Conservation (phyloP, 345 rosid genomes). For the Rhodamnia rubescens region DNA sequence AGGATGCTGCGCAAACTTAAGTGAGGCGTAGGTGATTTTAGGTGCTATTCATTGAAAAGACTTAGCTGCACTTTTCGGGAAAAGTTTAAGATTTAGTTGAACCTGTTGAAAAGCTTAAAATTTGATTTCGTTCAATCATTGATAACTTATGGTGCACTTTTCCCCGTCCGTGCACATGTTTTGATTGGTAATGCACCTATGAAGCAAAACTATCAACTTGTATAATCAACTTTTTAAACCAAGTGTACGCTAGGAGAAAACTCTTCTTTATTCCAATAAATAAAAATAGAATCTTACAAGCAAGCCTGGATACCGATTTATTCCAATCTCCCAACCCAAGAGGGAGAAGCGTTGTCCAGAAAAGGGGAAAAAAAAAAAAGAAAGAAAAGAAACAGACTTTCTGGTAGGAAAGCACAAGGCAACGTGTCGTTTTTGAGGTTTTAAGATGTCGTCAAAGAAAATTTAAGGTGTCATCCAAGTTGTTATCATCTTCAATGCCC, state of each 20-base stretch:
- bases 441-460: not conserved
- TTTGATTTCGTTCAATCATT: not conserved
- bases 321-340: not conserved
- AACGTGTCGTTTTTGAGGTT: not conserved
- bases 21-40: not conserved
- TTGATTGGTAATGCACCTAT: not conserved
- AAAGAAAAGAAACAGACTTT: not conserved
- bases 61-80: not conserved
- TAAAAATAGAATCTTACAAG: not conserved
- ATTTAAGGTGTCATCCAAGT: not conserved
- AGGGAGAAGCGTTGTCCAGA: not conserved
- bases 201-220: not conserved
- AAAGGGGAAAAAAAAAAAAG: not conserved
- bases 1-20: not conserved
- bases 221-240: not conserved
- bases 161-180: not conserved
- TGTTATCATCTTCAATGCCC: not conserved
- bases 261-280: not conserved
- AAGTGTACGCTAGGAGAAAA: not conserved
- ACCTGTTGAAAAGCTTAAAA: accelerated
- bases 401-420: not conserved
- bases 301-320: not conserved
- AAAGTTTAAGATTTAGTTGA: not conserved
- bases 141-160: not conserved
- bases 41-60: not conserved